These are phyloP conservation scores for Ilyonectria destructans DNA, from an alignment of 2,329 filamentous ascomycete species.

Conservation along the genomic window DNA sequence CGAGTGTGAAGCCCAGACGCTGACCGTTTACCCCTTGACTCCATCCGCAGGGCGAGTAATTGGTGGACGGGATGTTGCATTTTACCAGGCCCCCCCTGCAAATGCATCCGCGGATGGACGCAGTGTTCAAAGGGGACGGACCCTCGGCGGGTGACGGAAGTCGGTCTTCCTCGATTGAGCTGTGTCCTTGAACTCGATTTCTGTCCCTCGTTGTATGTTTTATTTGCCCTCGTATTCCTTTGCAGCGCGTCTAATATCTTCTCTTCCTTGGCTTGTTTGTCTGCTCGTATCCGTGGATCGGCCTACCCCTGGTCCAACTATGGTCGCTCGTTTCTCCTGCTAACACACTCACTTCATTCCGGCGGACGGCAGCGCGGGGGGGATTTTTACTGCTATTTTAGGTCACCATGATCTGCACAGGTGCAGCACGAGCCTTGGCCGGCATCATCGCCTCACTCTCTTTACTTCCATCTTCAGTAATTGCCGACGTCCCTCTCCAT, in stretches of 20 bases:
- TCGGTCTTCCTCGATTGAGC: background rate
- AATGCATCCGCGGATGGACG: background rate
- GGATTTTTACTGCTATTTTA: background rate
- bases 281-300: background rate
- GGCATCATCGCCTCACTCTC: background rate
- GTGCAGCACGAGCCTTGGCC: background rate
- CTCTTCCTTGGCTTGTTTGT: background rate
- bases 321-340: background rate
- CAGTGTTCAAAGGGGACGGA: background rate
- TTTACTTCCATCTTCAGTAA: background rate
- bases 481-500: background rate
- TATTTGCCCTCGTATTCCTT: background rate
- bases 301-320: background rate
- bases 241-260: background rate
- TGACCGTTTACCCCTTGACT: too few species aligned
- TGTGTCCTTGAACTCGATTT: background rate
- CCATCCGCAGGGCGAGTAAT: too few species aligned
- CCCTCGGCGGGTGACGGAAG: background rate
- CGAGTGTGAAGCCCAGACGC: too few species aligned
- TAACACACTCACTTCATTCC: background rate
- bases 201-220: background rate
- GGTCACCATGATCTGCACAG: background rate
- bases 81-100: background rate
- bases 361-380: background rate
- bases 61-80: too few species aligned